A percentile compares a stretch with the other conserved stretches of the same genome.
Conservation (phyloP, 495 filamentous ascomycete species). For the Podospora comata region DNA sequence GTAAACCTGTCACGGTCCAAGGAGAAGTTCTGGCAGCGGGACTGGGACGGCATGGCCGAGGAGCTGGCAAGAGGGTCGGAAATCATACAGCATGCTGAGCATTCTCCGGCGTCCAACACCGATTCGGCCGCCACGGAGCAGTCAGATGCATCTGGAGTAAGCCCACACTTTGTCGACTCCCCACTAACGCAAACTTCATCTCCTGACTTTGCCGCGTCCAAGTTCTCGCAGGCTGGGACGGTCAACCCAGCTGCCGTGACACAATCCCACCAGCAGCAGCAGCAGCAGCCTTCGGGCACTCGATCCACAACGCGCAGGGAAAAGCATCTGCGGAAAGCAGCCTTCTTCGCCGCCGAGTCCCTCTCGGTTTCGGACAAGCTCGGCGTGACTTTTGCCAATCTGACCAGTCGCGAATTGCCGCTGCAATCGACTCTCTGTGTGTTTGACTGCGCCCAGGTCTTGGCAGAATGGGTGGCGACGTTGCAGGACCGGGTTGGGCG, state of each 20-base stretch:
- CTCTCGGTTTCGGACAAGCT: conserved; percentile 85
- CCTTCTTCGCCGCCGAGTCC: conserved; percentile 91
- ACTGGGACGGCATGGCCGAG: conserved; percentile 90
- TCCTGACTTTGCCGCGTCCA: conserved; percentile 44
- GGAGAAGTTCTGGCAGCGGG: conserved; percentile 90
- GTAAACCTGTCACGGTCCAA: conserved; percentile 90
- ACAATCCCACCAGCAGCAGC: conserved; percentile 4
- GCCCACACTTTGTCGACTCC: conserved; percentile 52
- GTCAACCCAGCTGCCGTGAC: conserved; percentile 24
- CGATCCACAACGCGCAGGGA: conserved; percentile 57
- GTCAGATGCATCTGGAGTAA: conserved; percentile 47
- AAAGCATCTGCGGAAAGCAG: conserved; percentile 86
- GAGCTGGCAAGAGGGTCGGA: conserved; percentile 77
- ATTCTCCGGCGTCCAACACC: conserved; percentile 54
- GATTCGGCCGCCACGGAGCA: conserved; percentile 50
- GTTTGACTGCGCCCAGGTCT: conserved; percentile 94
- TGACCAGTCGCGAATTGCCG: conserved; percentile 84
- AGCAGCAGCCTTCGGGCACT: conserved; percentile 25
- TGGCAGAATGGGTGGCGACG: conserved; percentile 94
- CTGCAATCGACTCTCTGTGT: conserved; percentile 89
- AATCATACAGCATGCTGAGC: conserved; percentile 70
- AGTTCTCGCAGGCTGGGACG: conserved; percentile 29
- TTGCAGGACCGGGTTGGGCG: conserved; percentile 91
- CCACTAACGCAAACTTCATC: conserved; percentile 54
- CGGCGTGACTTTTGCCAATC: conserved; percentile 81